Conservation (phyloP, 2,329 filamentous ascomycete genomes). For the Fusarium sambucinum region DNA sequence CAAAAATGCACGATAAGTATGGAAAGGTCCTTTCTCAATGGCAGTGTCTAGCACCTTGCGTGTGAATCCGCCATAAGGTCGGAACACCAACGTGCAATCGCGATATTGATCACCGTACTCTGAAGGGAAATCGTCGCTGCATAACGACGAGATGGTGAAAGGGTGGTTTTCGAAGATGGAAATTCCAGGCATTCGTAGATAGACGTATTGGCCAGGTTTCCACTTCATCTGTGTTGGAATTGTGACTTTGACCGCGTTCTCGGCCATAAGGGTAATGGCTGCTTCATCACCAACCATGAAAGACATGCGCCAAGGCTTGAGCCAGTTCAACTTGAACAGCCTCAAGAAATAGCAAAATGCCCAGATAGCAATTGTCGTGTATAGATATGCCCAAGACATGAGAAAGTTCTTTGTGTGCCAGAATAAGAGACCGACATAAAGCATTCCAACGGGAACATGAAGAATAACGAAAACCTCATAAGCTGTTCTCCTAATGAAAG, state of each 20-base stretch:
- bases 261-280: constrained; percentile 87
- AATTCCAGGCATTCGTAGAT: constrained; percentile 92
- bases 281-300: constrained; percentile 93
- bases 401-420: constrained; percentile 97
- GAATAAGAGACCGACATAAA: constrained; percentile 87
- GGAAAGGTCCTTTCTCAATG: constrained; percentile 86
- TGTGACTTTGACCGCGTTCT: constrained; percentile 95
- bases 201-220: constrained; percentile 95
- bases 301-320: constrained; percentile 80
- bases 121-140: constrained; percentile 92
- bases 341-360: constrained; percentile 78
- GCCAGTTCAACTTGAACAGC: constrained; percentile 90
- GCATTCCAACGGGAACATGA: constrained; percentile 83
- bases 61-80: constrained; percentile 92
- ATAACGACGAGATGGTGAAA: constrained; percentile 93
- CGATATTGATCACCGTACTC: constrained; percentile 89
- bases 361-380: constrained; percentile 84
- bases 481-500: constrained; percentile 78
- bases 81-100: constrained; percentile 91
- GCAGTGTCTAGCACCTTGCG: constrained; percentile 85
- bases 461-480: constrained; percentile 89
- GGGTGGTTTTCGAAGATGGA: constrained; percentile 93
- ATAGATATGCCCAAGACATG: constrained; percentile 90
- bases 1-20: constrained; percentile 91
- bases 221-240: constrained; percentile 93